These are phyloP conservation scores for Candida andamanensis DNA, from an alignment of 805 yeast genomes.

Conservation along the genomic window DNA sequence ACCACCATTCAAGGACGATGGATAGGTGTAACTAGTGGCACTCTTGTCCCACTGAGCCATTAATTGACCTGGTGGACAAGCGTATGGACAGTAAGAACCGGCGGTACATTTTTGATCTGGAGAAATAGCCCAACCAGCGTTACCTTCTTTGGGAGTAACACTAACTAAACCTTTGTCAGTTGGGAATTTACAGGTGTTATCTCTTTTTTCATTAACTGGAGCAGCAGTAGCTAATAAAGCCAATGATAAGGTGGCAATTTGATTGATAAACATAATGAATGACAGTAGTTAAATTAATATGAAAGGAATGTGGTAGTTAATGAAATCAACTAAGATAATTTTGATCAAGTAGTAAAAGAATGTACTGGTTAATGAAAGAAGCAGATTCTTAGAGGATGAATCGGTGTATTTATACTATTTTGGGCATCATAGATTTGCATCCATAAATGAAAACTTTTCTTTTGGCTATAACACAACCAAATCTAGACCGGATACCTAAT, in stretches of 20 bases:
- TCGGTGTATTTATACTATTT: no score
- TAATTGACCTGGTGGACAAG: slow-evolving; percentile 83
- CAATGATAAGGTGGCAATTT: slow-evolving; percentile 12
- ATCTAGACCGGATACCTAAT: no score
- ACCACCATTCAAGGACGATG: slow-evolving; percentile 80
- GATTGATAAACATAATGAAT: slow-evolving; percentile 9
- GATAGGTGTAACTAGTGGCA: slow-evolving; percentile 69
- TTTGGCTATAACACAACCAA: no score
- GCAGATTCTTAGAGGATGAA: no score
- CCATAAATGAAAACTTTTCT: no score
- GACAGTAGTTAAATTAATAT: slow-evolving; percentile 2
- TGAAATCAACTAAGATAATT: slow-evolving; percentile 2
- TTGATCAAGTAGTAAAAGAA: no score
- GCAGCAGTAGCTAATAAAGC: slow-evolving; percentile 19
- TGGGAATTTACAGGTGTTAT: slow-evolving; percentile 63
- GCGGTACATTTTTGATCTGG: slow-evolving; percentile 67
- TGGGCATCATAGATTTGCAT: no score
- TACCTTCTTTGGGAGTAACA: slow-evolving; percentile 51
- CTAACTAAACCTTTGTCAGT: slow-evolving; percentile 60
- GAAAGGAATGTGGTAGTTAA: slow-evolving; percentile 2
- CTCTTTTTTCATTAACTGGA: slow-evolving; percentile 23
- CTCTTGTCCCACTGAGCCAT: slow-evolving; percentile 86
- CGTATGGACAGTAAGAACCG: slow-evolving; percentile 87
- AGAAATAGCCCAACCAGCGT: slow-evolving; percentile 86
- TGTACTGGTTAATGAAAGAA: no score